These are phyloP conservation scores for Oryza glumipatula DNA, from an alignment of 176 grass and related monocot species.

Conservation along the genomic window DNA sequence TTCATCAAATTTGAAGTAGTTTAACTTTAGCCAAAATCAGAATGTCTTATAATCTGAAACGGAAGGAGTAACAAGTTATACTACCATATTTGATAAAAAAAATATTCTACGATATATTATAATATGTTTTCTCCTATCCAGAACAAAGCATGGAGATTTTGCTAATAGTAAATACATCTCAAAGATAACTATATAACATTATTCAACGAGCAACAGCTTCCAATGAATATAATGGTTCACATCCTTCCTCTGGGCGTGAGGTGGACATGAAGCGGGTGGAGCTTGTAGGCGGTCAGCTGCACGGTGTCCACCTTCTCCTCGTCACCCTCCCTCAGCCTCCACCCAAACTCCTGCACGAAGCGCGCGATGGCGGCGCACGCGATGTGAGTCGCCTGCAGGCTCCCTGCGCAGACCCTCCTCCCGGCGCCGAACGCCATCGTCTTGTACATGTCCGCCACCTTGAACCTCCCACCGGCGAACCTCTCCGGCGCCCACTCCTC, in stretches of 20 bases:
- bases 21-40: no score
- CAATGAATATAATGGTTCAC: not conserved
- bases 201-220: not conserved
- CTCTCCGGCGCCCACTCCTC: conserved; percentile 78
- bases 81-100: no score
- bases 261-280: conserved; percentile 55
- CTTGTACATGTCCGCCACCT: conserved; percentile 60
- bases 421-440: conserved; percentile 89
- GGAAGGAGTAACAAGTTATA: no score
- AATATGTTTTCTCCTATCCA: no score
- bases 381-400: conserved; percentile 57
- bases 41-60: no score
- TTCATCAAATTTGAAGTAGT: no score
- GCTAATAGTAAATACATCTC: no score
- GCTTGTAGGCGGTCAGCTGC: conserved; percentile 62
- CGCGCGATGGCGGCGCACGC: conserved; percentile 55
- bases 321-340: conserved; percentile 73
- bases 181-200: not conserved
- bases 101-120: no score
- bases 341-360: conserved; percentile 67
- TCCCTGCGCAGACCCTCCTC: conserved; percentile 66
- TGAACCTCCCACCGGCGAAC: conserved; percentile 44
- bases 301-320: conserved; percentile 59
- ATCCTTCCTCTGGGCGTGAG: conserved; percentile 50
- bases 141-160: no score